Evolutionary conservation across 352 stramenopile species (phyloP).

Genomic region (Pythium vanterpoolii): DNA sequence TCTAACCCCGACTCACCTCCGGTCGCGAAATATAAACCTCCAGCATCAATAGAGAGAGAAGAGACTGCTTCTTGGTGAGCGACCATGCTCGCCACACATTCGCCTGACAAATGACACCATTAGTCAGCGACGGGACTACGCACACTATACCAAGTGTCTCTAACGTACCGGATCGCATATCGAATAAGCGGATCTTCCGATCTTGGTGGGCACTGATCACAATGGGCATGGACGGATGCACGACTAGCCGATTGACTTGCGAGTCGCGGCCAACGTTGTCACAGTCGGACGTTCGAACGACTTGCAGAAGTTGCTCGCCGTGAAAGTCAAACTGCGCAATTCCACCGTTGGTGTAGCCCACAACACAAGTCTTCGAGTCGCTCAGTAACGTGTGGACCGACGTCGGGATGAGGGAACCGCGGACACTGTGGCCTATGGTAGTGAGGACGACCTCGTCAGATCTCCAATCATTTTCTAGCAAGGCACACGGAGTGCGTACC

Average conservation of each 20-base stretch:
- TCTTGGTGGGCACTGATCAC: conserved; percentile 81
- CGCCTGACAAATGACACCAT: conserved; percentile 28
- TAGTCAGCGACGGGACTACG: neutral
- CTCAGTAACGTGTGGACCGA: conserved; percentile 69
- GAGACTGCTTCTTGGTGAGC: conserved; percentile 83
- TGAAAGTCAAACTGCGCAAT: conserved; percentile 77
- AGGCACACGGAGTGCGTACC: conserved; percentile 26
- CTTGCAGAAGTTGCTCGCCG: conserved; percentile 72
- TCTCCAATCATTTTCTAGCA: neutral
- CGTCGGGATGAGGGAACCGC: conserved; percentile 59
- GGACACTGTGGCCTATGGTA: conserved; percentile 32
- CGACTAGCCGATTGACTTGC: conserved; percentile 65
- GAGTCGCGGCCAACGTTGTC: conserved; percentile 51
- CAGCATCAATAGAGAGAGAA: conserved; percentile 73
- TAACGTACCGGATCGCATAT: conserved; percentile 65
- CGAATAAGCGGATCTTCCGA: conserved; percentile 82
- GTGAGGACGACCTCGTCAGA: neutral
- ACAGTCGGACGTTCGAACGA: conserved; percentile 63
- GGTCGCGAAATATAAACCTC: conserved; percentile 69
- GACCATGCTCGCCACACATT: conserved; percentile 72
- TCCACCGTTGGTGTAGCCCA: conserved; percentile 70
- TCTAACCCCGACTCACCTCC: conserved; percentile 37
- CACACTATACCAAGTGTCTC: no score
- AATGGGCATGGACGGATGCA: conserved; percentile 83
- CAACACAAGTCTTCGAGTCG: conserved; percentile 76